These are phyloP conservation scores for Posidonia oceanica DNA, from an alignment of 116 monocot species.

Conservation along the genomic window DNA sequence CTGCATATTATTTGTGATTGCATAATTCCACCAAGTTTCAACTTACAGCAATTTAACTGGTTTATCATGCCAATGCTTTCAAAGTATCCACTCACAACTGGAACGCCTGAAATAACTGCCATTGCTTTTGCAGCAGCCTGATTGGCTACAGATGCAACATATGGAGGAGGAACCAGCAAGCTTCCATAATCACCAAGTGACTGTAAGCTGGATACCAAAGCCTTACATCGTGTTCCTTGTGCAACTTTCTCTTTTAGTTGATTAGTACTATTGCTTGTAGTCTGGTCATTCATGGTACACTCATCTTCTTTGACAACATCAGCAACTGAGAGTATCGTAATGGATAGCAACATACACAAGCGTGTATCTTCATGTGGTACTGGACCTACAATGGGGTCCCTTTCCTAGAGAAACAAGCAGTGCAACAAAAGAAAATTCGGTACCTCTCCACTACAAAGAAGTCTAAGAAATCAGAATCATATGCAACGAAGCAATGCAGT, in stretches of 20 bases:
- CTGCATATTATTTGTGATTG: too few species aligned
- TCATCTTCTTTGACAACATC: constrained; percentile 78
- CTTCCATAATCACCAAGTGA: constrained; percentile 68
- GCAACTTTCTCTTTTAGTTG: constrained; percentile 29
- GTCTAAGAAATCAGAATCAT: too few species aligned
- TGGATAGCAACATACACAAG: constrained; percentile 70
- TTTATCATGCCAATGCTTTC: constrained; percentile 39
- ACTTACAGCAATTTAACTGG: constrained; percentile 29
- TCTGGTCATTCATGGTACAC: constrained; percentile 15
- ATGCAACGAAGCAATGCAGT: too few species aligned
- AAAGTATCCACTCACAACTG: constrained; percentile 42
- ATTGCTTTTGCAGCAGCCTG: constrained; percentile 93
- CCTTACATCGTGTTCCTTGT: constrained; percentile 35
- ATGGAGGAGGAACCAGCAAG: constrained; percentile 70
- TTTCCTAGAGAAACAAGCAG: constrained; percentile 39
- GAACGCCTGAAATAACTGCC: constrained; percentile 62
- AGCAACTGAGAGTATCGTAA: constrained; percentile 70
- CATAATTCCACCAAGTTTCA: not conserved
- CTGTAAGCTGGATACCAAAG: constrained; percentile 73
- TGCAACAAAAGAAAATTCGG: constrained; percentile 4
- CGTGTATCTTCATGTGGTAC: constrained; percentile 86
- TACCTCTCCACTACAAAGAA: not conserved
- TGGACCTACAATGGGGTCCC: constrained; percentile 93
- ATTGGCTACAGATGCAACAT: constrained; percentile 59
- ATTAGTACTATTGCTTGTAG: constrained; percentile 7